Percentiles rank a stretch among this genome's conserved stretches.
phyloP scores from a whole-genome alignment of 495 filamentous ascomycete genomes.

The Penicillium angulare region DNA sequence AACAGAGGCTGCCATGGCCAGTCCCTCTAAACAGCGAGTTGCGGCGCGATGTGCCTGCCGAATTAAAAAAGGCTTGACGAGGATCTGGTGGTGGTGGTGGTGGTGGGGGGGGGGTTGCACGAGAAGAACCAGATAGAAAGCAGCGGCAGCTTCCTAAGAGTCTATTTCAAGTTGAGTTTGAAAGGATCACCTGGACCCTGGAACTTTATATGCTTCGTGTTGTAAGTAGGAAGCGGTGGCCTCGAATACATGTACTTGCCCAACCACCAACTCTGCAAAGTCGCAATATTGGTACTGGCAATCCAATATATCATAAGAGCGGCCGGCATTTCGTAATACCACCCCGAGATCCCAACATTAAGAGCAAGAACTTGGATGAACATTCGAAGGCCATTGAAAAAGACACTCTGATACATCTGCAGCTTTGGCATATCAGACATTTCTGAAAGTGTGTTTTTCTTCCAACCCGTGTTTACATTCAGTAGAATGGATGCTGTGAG shows the following conservation, averaged over 20 bases:
- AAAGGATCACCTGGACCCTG: slow-evolving; percentile 19
- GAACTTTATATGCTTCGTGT: slow-evolving; percentile 15
- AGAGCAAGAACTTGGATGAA: slow-evolving; percentile 32
- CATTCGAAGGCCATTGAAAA: slow-evolving; percentile 18
- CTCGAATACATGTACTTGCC: slow-evolving; percentile 36
- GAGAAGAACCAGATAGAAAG: not conserved
- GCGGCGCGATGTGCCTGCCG: too few species aligned
- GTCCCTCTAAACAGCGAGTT: too few species aligned
- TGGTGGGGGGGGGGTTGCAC: not conserved
- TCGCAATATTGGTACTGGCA: slow-evolving; percentile 45
- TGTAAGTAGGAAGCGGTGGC: slow-evolving; percentile 21
- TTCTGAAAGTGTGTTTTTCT: slow-evolving; percentile 11
- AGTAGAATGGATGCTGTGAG: slow-evolving; percentile 43
- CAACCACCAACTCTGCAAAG: slow-evolving; percentile 35
- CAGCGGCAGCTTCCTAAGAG: not conserved
- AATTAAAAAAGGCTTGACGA: too few species aligned
- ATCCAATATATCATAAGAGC: slow-evolving; percentile 76
- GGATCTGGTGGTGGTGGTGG: too few species aligned
- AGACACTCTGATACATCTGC: slow-evolving; percentile 21
- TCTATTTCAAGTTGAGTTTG: slow-evolving; percentile 15
- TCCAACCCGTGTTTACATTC: slow-evolving; percentile 37
- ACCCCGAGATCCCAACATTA: slow-evolving; percentile 31
- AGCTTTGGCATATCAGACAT: slow-evolving; percentile 26
- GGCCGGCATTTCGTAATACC: slow-evolving; percentile 48
- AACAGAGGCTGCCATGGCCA: too few species aligned